Conservation (phyloP, 805 yeast species). For the Kazachstania viticola region DNA sequence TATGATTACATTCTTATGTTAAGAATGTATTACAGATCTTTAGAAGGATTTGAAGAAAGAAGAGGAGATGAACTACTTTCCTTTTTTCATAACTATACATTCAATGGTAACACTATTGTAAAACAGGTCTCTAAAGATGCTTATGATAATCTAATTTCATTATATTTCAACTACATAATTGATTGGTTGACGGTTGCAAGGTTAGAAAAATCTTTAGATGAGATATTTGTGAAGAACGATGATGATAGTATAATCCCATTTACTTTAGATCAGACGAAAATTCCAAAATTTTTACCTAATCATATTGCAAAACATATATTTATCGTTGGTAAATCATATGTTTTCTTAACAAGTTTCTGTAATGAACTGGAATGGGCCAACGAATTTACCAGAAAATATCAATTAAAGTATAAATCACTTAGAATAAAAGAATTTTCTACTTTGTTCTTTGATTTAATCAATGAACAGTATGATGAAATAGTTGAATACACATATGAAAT, state of each 20-base stretch:
- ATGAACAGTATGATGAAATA: slow-evolving; percentile 40
- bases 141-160: slow-evolving; percentile 36
- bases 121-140: slow-evolving; percentile 32
- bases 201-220: slow-evolving; percentile 40
- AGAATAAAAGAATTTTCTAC: slow-evolving; percentile 2
- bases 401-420: slow-evolving; percentile 6
- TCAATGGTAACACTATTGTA: slow-evolving; percentile 54
- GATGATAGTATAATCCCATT: no score
- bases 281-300: slow-evolving; percentile 31
- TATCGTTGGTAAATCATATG: slow-evolving; percentile 62
- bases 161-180: slow-evolving; percentile 49
- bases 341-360: slow-evolving; percentile 54
- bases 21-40: slow-evolving; percentile 42
- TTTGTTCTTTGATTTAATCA: slow-evolving; percentile 27
- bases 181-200: slow-evolving; percentile 66
- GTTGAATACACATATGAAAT: slow-evolving; percentile 39
- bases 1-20: slow-evolving; percentile 43
- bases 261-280: slow-evolving; percentile 11
- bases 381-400: slow-evolving; percentile 28
- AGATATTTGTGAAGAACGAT: slow-evolving; percentile 45
- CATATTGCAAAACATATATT: slow-evolving; percentile 35
- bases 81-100: slow-evolving; percentile 36
- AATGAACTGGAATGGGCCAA: slow-evolving; percentile 57
- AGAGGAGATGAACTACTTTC: slow-evolving; percentile 45
- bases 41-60: slow-evolving; percentile 23